Evolutionary conservation across 441 rosid genomes (phyloP), one percentile per base, ranked within the genome.

Genomic region (Corymbia calophylla): DNA sequence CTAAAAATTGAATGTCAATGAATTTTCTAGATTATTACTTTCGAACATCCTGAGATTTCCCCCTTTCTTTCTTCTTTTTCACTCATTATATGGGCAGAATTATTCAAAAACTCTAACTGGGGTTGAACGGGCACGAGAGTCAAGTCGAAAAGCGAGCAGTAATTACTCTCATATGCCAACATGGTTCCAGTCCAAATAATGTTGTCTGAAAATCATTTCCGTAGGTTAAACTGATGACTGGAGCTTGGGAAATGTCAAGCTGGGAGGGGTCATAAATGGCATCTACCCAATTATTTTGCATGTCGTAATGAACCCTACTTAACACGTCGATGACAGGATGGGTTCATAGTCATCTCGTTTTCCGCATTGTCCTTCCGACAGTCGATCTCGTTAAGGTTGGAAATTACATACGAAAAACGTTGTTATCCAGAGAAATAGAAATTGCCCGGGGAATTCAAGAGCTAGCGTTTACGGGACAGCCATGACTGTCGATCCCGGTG

Each of bases 371-470:
- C 44, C 84, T 73, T 39, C 84, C 17, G 51, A 11, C 44, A 39
- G n/a, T 23, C 5, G 51, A 39, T 73, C 17, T 44, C 23, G 35
- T 73, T 23, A 21, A 44, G 39, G 23, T 73, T 39, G 17, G 49
- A 73, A 73, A 21, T 39, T 6, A 39, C 84, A 39, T 39, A 21
- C 6, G 84, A 23, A 73, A 44, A 12, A 44, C 84, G 49, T 39
- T 7, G 84, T 39, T 73, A 11, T 39, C 44, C 82, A 19, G 49
- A 39, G 82, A 49, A 73, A 35, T 39, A 73, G 82, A 73, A 73
- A 73, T 73, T 35, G 82, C 82, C 82, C 95, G 55, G 55, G 91
- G 86, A 54, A 85, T 88, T 51, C 64, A 11, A 31, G 58, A 25
- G 19, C 17, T 73, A 39, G 49, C 16, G 82, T 39, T 73, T 3